Evolutionary conservation across 495 filamentous ascomycete genomes (phyloP).

Genomic region (Aspergillus haitiensis): DNA sequence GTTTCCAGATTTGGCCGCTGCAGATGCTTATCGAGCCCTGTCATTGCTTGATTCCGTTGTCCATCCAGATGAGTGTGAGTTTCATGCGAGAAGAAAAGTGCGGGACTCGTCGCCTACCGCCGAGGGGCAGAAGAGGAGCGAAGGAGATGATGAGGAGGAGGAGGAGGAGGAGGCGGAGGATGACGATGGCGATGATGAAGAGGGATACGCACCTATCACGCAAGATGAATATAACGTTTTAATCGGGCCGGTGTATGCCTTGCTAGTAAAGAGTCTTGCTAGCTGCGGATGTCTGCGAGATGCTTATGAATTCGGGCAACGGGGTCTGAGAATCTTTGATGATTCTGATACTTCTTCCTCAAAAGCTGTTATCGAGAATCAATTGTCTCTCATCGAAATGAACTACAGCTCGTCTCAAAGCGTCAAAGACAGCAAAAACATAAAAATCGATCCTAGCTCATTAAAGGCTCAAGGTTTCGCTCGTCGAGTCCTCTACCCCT

Average conservation of each 20-base stretch:
- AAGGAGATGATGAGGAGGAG: conserved; percentile 16
- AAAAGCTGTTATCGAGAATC: conserved; percentile 23
- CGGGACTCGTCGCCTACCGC: conserved; percentile 2
- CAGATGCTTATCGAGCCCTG: conserved; percentile 87
- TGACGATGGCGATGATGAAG: conserved; percentile 39
- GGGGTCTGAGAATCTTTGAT: conserved; percentile 28
- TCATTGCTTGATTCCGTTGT: conserved; percentile 78
- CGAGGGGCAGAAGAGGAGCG: conserved; percentile 5
- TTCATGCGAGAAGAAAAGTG: conserved; percentile 37
- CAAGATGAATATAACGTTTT: conserved; percentile 43
- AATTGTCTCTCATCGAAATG: conserved; percentile 33
- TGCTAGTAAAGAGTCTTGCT: conserved; percentile 58
- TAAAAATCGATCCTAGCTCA: conserved; percentile 46
- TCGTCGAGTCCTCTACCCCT: conserved; percentile 86
- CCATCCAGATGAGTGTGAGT: conserved; percentile 55
- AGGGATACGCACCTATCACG: conserved; percentile 39
- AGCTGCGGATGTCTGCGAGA: conserved; percentile 70
- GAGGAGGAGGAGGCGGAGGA: conserved; percentile 23
- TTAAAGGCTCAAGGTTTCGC: conserved; percentile 74
- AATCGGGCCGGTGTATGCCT: conserved; percentile 41
- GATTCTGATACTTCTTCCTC: conserved; percentile 29
- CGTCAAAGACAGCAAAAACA: not conserved
- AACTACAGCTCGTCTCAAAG: conserved; percentile 37
- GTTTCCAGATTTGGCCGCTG: conserved; percentile 86
- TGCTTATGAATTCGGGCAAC: conserved; percentile 63